These are phyloP conservation scores for Scheffersomyces stipitis DNA, from an alignment of 805 yeast genomes.

Conservation along the genomic window DNA sequence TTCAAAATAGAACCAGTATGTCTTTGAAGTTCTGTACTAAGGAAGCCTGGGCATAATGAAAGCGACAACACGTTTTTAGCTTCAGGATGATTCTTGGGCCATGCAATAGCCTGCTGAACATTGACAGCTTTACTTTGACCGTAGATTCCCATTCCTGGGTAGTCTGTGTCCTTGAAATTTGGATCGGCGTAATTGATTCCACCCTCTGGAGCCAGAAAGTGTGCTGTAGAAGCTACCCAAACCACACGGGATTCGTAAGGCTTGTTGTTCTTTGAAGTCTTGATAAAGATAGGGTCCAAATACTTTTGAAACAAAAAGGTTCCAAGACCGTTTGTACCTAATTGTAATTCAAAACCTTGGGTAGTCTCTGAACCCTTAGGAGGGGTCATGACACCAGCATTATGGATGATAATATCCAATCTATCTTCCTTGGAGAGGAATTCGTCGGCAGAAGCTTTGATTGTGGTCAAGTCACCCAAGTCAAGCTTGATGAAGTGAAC, in stretches of 20 bases:
- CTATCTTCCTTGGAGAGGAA: slow-evolving; percentile 9
- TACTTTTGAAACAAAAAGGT: slow-evolving; percentile 44
- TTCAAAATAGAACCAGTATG: slow-evolving; percentile 5
- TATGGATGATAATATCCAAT: slow-evolving; percentile 21
- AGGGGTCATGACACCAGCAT: slow-evolving; percentile 38
- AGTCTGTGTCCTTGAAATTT: slow-evolving; percentile 14
- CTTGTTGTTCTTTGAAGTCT: slow-evolving; percentile 25
- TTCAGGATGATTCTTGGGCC: slow-evolving; percentile 30
- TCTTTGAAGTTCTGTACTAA: slow-evolving; percentile 24
- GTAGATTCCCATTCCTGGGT: slow-evolving; percentile 21
- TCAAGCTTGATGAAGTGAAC: slow-evolving; percentile 7
- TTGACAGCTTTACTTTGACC: slow-evolving; percentile 46
- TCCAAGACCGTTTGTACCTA: slow-evolving; percentile 49
- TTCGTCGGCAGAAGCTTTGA: slow-evolving; percentile 27
- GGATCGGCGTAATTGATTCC: slow-evolving; percentile 38
- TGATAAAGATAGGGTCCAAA: slow-evolving; percentile 36
- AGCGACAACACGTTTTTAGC: slow-evolving; percentile 28
- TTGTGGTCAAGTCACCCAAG: slow-evolving; percentile 9
- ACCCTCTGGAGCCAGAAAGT: slow-evolving; percentile 22
- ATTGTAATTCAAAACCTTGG: slow-evolving; percentile 47
- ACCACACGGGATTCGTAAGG: slow-evolving; percentile 37
- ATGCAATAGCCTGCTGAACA: slow-evolving; percentile 33
- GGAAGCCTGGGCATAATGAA: slow-evolving; percentile 43
- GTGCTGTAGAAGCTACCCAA: slow-evolving; percentile 46
- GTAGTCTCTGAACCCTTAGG: slow-evolving; percentile 33